Evolutionary conservation across 148 eudicot species (phyloP).

Genomic region (Chenopodium album): DNA sequence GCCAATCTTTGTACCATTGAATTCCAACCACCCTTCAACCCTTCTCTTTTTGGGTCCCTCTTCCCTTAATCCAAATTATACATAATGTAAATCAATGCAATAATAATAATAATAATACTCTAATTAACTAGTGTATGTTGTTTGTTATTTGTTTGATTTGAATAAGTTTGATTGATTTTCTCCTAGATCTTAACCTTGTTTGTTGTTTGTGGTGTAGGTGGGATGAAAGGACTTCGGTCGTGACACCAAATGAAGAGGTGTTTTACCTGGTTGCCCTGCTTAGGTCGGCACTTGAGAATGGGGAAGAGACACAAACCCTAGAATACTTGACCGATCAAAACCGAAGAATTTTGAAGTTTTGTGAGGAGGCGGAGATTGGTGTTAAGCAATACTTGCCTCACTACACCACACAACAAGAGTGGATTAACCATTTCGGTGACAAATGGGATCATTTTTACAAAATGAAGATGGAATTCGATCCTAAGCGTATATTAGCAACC

Average conservation of each 20-base stretch:
- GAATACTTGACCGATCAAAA: conserved; percentile 60
- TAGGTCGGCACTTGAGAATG: conserved; percentile 62
- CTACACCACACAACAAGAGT: conserved; percentile 56
- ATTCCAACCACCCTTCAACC: conserved; percentile 4
- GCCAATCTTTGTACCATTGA: neutral
- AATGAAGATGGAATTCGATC: conserved; percentile 69
- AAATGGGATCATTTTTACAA: conserved; percentile 56
- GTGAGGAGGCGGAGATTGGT: conserved; percentile 47
- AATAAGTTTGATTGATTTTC: neutral
- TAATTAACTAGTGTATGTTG: too few species aligned
- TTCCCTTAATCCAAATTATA: neutral
- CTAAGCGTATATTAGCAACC: conserved; percentile 60
- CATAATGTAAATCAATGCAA: neutral
- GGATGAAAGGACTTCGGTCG: conserved; percentile 63
- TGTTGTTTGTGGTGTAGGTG: conserved; percentile 42
- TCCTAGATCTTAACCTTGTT: neutral
- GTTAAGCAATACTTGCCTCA: conserved; percentile 84
- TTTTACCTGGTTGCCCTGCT: conserved; percentile 73
- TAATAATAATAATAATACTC: too few species aligned
- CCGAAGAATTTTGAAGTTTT: conserved; percentile 51
- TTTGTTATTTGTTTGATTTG: too few species aligned
- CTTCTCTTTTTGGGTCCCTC: neutral
- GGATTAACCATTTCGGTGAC: conserved; percentile 72
- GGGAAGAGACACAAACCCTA: conserved; percentile 56
- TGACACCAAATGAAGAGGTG: conserved; percentile 78